Base-by-base conservation (phyloP, 495 filamentous ascomycete species). In the Hypoxylon fuscum region DNA sequence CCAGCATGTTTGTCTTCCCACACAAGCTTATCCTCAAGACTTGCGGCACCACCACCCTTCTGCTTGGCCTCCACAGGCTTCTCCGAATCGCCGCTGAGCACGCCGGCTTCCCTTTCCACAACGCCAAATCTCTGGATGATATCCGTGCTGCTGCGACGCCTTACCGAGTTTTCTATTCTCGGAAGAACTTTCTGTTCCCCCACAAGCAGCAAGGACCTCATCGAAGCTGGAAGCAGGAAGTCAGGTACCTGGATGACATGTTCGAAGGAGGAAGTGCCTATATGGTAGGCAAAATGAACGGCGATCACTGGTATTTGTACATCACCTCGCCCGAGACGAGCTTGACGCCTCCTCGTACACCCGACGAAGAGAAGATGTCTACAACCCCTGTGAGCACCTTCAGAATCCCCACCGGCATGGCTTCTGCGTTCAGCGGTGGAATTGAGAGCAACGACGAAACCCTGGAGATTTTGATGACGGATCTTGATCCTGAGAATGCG, bases 241-340 rank as follows among this genome's bases (percentile, higher is more conserved):
- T 99, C 62, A 87, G 86, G 52, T 95, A 85, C 59, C 81, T 99
- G 57, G 96, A 99, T 77, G 85, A 87, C 67, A 88, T 90, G 68
- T 98, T 98, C 73, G 81, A 89, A 42, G 89, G 90, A 53, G 96
- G 96, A 37, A 98, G 94, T 74, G 96, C 96, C 25, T 99, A 99
- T 77, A 96, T 98, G 93, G 95, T 99, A 60, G 96, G 96, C 64
- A 97, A 96, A 76, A 97, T 98, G 93, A 99, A 99, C 69, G 94
- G 95, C 59, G 96, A 98, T 76, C 96, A 99, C 69, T 99, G 96
- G 96, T 98, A 98, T 70, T 79, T 99, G 34, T 99, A 98, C 75
- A 85, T 97, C 72, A 99, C 96, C 27, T 89, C 91, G 48, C 92
- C 96, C 14, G 84, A 89, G 69, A 89, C 83, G 8, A 75, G 86